Base-by-base conservation (phyloP, 805 yeast genomes). In the Lachancea thermotolerans region DNA sequence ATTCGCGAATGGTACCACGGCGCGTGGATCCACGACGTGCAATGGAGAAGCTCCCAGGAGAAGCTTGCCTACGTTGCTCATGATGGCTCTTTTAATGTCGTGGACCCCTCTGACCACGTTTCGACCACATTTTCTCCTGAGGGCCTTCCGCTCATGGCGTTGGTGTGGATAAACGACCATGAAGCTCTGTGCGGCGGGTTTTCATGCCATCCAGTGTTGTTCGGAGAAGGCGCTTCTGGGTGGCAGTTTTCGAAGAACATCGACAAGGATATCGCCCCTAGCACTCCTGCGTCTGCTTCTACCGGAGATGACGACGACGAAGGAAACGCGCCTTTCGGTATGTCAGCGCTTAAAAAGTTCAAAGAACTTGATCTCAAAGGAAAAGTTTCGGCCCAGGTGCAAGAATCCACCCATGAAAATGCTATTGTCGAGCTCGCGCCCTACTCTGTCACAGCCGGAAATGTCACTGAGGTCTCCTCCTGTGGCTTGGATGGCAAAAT, bases 341-440 rank as follows among this genome's bases (percentile, higher is more conserved):
- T 84, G 51, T 78, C 82, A 52, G 95, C 95, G 6, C 77, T 93
- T 65, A 85, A 85, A 69, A 88, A 91, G 90, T 93, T 93, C 72
- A 82, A 87, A 67, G 96, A 91, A 66, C 71, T 93, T 75, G 99
- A 93, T 68, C 76, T 91, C 64, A 93, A 89, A 73, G 99, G 99
- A 48, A 77, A 85, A 46, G 78, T 78, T 42, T 72, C 66, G 45
- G 63, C 63, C 28, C 66, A 68, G 42, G 70, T 73, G 34, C 65
- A 74, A 29, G 74, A 70, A 33, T 88, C 96, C 12, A 77, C 86
- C 48, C 98, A 93, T 69, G 96, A 90, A 68, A 93, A 91, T 68
- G 82, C 96, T 31, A 83, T 93, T 61, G 78, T 84, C 44, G 75
- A 79, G 41, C 65, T 91, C 45, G 74, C 79, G 54, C 69, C 78